Evolutionary conservation across 257 asterid species (phyloP).

Genomic region (Marsdenia floribunda): DNA sequence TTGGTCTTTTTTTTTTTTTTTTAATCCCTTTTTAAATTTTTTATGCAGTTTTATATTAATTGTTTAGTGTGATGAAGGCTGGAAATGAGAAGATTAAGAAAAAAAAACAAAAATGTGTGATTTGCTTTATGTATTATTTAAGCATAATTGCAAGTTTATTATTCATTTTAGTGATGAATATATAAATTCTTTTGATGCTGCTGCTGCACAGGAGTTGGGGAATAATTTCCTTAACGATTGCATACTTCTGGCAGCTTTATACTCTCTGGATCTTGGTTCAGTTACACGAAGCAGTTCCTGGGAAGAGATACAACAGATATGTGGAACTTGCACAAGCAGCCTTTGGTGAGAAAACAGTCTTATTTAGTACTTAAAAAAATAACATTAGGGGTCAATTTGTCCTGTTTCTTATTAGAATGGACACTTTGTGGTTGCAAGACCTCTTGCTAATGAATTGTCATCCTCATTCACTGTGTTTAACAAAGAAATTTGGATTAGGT

Average conservation of each 20-base stretch:
- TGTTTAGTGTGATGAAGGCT: background rate
- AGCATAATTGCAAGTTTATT: background rate
- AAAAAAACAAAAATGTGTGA: too few relatives aligned
- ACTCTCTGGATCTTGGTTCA: constrained; percentile 97
- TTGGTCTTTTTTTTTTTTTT: background rate
- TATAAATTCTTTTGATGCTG: background rate
- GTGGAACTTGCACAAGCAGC: constrained; percentile 99
- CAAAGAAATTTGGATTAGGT: background rate
- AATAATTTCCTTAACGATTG: constrained; percentile 69
- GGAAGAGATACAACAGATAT: constrained; percentile 92
- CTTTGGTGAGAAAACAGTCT: constrained; percentile 44
- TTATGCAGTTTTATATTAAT: background rate
- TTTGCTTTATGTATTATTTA: background rate
- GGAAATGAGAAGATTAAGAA: background rate
- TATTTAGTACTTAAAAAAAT: background rate
- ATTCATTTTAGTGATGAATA: background rate
- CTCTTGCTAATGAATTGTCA: background rate
- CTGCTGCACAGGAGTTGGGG: constrained; percentile 85
- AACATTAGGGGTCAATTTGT: background rate
- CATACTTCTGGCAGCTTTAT: constrained; percentile 92
- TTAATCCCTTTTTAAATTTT: background rate
- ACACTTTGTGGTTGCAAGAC: background rate
- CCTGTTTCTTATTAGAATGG: background rate
- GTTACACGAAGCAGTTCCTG: constrained; percentile 98
- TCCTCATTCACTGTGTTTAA: background rate